These are phyloP conservation scores for Parathielavia hyrcaniae DNA, from an alignment of 495 filamentous ascomycete genomes.

Conservation along the genomic window DNA sequence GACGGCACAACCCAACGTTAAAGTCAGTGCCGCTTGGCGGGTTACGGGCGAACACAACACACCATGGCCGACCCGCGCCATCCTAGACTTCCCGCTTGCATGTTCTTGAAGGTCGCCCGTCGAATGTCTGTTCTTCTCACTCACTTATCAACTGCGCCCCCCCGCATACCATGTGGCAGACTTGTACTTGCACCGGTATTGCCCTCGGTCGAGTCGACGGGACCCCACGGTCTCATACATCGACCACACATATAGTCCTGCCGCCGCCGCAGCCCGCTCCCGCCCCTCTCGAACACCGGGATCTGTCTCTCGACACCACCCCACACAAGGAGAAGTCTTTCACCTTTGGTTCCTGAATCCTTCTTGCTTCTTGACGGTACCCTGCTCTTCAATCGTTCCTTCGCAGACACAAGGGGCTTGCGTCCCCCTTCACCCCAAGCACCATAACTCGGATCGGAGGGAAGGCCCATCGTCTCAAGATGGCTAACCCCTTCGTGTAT, in stretches of 20 bases:
- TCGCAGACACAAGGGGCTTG: neutral
- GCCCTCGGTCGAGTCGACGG: neutral
- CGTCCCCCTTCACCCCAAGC: neutral
- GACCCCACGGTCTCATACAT: neutral
- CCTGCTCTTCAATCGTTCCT: neutral
- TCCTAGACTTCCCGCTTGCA: neutral
- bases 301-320: too few relatives aligned
- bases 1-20: too few relatives aligned
- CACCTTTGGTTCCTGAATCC: too few relatives aligned
- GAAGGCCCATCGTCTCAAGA: neutral
- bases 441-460: neutral
- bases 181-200: too few relatives aligned
- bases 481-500: constrained; percentile 9
- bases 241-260: constrained; percentile 6
- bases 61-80: neutral
- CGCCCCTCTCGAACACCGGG: neutral
- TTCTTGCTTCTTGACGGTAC: too few relatives aligned
- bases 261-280: constrained; percentile 5
- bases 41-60: neutral
- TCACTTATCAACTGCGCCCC: neutral
- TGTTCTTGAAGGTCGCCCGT: neutral
- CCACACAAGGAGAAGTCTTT: too few relatives aligned
- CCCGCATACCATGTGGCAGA: constrained; percentile 11
- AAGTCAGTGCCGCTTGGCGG: neutral
- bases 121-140: too few relatives aligned